Evolutionary conservation across 2,329 filamentous ascomycete species (phyloP), one percentile per base, ranked within the genome.

Genomic region (Colletotrichum spinosum): DNA sequence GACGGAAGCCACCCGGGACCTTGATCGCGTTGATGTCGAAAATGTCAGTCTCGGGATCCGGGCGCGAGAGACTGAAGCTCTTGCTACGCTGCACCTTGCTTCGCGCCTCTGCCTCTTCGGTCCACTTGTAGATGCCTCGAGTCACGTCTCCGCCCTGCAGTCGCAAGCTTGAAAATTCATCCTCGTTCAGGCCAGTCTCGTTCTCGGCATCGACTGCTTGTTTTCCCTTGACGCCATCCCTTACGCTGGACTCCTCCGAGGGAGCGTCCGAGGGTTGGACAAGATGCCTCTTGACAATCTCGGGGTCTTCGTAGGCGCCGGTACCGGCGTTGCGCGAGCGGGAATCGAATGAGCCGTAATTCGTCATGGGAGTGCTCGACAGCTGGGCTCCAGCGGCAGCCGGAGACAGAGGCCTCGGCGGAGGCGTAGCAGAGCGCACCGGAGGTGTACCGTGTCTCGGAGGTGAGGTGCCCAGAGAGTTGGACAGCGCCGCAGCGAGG

Each of bases 61-160:
- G 92, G 38, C 93, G 87, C 41, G 91, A 85, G 50, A 92, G 80
- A 72, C 90, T 89, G 76, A 97, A 97, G 78, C 94, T 98, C 80
- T 94, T 91, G 79, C 94, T 97, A 72, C 95, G 88, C 71, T 90
- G 88, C 73, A 89, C 83, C 71, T 88, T 88, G 67, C 84, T 85
- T 70, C 90, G 87, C 51, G 88, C 83, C 74, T 97, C 90, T 55
- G 92, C 92, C 75, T 97, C 92, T 77, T 98, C 94, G 6, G 94
- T 93, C 93, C 97, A 99, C 71, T 93, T 91, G 82, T 99, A 99
- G 72, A 99, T 97, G 59, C 95, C 93, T 67, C 96, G 86, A 33
- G 95, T 97, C 62, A 97, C 91, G 76, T 99, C 96, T 69, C 96
- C 96, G 66, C 96, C 96, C 76, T 98, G 97, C 51, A 99, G 82